Base-by-base conservation (phyloP, 2,329 filamentous ascomycete species). In the Aureobasidium sp. region DNA sequence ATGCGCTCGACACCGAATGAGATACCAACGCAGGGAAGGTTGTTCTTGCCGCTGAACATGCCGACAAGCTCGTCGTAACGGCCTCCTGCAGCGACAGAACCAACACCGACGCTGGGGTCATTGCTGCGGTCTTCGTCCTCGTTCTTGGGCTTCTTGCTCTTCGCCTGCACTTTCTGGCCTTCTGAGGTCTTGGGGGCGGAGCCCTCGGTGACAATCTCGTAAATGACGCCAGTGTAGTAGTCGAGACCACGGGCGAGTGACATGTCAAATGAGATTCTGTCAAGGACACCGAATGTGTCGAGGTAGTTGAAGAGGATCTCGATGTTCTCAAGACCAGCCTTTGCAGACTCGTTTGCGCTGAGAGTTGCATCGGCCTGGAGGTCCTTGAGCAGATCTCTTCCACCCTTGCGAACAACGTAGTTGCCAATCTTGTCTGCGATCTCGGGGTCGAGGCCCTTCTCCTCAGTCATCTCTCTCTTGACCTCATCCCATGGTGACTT, bases 1-100 rank as follows among this genome's bases (percentile, higher is more conserved):
- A 97, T 97, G 68, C 93, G 87, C 75, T 97, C 93, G 53, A 97
- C 90, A 61, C 93, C 93, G 71, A 97, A 97, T 1, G 92, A 96
- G 68, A 96, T 89, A 65, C 90, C 90, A 6, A 94, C 89, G 68
- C 90, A 93, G n/a, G 90, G 93, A 62, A 97, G 91, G 72, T 92
- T 87, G 26, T 80, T 84, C 62, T 73, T 73, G 69, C 87, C 87
- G 62, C 85, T 87, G 79, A 96, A 97, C 90, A 96, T 96, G 77
- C 89, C 89, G 5, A 97, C 93, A 4, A 97, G 83, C 72, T 94
- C 88, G 75, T 97, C 93, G 75, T 97, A 97, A 64, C 92, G 87
- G 48, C 91, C 91, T 71, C 91, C 92, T 4, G 91, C 92, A 48
- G 91, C 92, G 52, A 96, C 87, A 72, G 89, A 93, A 66, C 91